A percentile compares a stretch with the other conserved stretches of the same genome.
Evolutionary conservation across 257 asterid species (phyloP).

Genomic region (Verbascum thapsus): DNA sequence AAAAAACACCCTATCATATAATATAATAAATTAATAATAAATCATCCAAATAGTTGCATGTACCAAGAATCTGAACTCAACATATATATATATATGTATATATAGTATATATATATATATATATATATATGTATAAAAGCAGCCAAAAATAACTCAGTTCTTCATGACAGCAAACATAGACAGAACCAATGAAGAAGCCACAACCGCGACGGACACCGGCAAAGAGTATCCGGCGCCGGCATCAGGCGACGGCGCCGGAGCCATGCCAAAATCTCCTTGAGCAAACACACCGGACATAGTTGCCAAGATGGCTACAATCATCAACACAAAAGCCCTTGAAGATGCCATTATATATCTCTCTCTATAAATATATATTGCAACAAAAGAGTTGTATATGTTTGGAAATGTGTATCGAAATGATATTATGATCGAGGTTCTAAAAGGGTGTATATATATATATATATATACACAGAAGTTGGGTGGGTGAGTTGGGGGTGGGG

Average conservation of each 20-base stretch:
- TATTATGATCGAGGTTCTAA: neutral
- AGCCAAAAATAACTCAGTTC: constrained; percentile 35
- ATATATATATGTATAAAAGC: neutral
- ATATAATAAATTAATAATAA: constrained; percentile 19
- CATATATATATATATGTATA: neutral
- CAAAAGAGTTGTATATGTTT: too few species aligned
- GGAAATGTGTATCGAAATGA: too few species aligned
- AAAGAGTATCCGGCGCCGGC: constrained; percentile 45
- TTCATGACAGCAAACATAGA: constrained; percentile 46
- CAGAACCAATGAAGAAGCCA: constrained; percentile 46
- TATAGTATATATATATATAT: neutral
- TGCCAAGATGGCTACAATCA: constrained; percentile 39
- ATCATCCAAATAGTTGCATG: neutral
- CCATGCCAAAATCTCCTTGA: constrained; percentile 31
- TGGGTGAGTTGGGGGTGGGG: too few species aligned
- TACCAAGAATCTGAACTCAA: neutral
- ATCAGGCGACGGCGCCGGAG: constrained; percentile 60
- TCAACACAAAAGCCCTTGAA: constrained; percentile 38
- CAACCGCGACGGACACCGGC: constrained; percentile 48
- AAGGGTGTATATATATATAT: constrained; percentile 17
- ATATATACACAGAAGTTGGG: neutral
- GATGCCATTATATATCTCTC: constrained; percentile 33
- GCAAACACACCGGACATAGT: constrained; percentile 36
- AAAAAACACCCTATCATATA: neutral
- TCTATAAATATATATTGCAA: neutral